These are phyloP conservation scores for Monilinia laxa DNA, from an alignment of 2,329 filamentous ascomycete genomes.

Conservation along the genomic window DNA sequence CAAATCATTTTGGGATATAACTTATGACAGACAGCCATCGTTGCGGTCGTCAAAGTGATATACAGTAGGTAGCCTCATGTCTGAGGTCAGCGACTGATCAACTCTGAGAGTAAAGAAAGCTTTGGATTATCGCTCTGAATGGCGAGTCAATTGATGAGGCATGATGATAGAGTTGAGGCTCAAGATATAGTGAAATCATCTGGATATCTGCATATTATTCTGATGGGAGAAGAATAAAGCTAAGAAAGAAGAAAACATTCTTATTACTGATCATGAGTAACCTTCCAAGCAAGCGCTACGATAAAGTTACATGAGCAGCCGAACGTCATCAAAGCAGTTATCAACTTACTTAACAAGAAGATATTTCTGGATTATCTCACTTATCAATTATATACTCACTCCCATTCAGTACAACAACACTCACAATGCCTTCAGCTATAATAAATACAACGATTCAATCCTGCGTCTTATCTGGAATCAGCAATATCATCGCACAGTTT, in stretches of 20 bases:
- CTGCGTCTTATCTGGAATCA: conserved; percentile 16
- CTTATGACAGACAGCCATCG: background rate
- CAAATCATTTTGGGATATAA: background rate
- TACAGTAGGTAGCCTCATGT: background rate
- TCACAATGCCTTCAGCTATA: conserved; percentile 19
- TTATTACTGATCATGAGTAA: too few relatives aligned
- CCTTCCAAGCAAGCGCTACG: background rate
- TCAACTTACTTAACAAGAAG: background rate
- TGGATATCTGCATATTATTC: background rate
- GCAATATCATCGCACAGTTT: conserved; percentile 63
- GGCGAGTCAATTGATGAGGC: background rate
- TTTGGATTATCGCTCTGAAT: background rate
- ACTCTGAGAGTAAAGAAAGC: background rate
- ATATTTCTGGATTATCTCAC: background rate
- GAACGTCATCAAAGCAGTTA: background rate
- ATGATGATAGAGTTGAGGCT: background rate
- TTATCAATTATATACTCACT: too few relatives aligned
- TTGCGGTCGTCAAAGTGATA: background rate
- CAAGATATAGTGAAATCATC: background rate
- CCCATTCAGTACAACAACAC: background rate
- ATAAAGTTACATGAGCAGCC: background rate
- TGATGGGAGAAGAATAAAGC: background rate
- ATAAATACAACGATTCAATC: conserved; percentile 21
- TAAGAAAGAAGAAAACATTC: background rate
- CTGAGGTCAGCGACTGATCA: background rate